Evolutionary conservation across 2,329 filamentous ascomycete species (phyloP), one percentile per base, ranked within the genome.

Genomic region (Penicillium corylophilum): DNA sequence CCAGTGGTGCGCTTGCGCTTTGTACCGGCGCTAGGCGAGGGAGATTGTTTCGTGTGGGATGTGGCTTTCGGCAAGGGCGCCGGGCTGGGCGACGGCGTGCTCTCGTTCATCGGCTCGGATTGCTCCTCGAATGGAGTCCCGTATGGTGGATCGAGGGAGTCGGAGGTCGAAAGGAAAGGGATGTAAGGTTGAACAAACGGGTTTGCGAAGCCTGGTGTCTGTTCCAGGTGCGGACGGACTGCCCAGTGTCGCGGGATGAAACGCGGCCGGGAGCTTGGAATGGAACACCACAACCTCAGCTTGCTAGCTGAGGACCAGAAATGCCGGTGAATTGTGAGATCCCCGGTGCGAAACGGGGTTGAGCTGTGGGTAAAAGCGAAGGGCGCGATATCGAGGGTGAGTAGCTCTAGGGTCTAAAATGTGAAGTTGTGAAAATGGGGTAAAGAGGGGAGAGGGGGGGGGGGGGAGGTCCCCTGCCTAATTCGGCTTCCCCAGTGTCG

Each of bases 1-100:
- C 75, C 71, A 2, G 65, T 59, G 2, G 69, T 69, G 56, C 81
- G 74, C 67, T 85, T 86, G 52, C 82, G 77, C 65, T 85, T 86
- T 12, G 73, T 74, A 22, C 79, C 78, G 42, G 68, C 68, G 24
- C 71, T 72, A 20, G 71, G 59, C n/a, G 62, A 54, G 16, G 64
- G 59, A 22, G 64, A 58, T 1, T 65, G 59, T 50, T 61, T 61
- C 20, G 58, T 54, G 31, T 53, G 57, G 16, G 67, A 61, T 22
- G 65, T 66, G 18, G 55, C 49, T 59, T 63, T 66, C 29, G 61
- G 50, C 18, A 59, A 61, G 47, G 66, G 63, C 35, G 56, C 65
- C 2, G 70, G 69, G 31, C 69, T 71, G 22, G 69, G 67, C 29
- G 70, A 71, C 16, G 70, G 68, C 13, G 68, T 70, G n/a, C 63